Percentiles rank a stretch among this genome's conserved stretches.
Conservation (phyloP, 257 asterid genomes). For the Scutellaria baicalensis region DNA sequence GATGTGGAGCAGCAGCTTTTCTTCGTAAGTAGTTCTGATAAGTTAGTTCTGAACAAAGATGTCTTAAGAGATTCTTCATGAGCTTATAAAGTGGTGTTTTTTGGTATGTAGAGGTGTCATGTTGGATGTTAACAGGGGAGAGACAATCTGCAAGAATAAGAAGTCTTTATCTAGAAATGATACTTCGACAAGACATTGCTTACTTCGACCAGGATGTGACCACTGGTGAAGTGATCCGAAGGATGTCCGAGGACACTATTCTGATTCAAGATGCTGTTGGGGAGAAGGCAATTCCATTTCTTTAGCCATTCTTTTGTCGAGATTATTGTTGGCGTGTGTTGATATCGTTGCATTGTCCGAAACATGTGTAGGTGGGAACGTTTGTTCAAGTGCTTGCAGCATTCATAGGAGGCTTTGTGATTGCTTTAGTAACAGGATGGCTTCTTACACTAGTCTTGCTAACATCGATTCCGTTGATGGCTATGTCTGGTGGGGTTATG, state of each 20-base stretch:
- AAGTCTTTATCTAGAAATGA: constrained; percentile 25
- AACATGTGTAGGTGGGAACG: constrained; percentile 28
- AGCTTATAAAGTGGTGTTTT: background rate
- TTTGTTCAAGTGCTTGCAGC: constrained; percentile 24
- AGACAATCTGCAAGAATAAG: constrained; percentile 50
- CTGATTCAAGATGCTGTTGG: constrained; percentile 47
- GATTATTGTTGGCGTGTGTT: background rate
- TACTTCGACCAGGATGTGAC: constrained; percentile 46
- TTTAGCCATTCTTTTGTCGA: background rate
- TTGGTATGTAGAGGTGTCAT: constrained; percentile 31
- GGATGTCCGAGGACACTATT: constrained; percentile 39
- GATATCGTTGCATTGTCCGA: background rate
- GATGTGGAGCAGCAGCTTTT: constrained; percentile 45
- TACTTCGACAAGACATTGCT: constrained; percentile 49
- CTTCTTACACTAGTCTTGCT: constrained; percentile 35
- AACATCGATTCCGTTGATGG: constrained; percentile 20
- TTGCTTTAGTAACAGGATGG: constrained; percentile 39
- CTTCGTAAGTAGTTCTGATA: constrained; percentile 33
- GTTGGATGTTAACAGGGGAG: constrained; percentile 55
- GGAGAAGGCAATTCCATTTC: constrained; percentile 35
- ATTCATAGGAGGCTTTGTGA: constrained; percentile 27
- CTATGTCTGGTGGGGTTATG: constrained; percentile 14
- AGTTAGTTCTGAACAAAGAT: background rate
- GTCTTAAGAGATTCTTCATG: background rate
- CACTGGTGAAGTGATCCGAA: constrained; percentile 41